phyloP scores from a whole-genome alignment of 2,329 filamentous ascomycete genomes.

The Fusarium brachygibbosum region DNA sequence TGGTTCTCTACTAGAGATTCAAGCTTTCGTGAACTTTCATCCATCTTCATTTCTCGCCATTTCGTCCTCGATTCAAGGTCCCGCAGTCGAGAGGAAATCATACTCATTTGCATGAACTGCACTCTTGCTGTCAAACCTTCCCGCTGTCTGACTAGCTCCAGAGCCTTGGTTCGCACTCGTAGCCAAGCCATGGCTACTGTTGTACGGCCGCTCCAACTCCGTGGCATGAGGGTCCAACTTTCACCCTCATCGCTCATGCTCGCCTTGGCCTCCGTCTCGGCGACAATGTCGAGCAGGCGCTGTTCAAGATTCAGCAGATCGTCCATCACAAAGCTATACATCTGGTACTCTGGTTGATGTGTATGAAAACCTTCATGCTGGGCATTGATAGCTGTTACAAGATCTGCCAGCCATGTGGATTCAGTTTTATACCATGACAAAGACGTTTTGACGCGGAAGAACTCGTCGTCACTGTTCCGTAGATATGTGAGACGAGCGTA shows the following conservation, averaged over 20 bases:
- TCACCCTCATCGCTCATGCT: constrained; percentile 38
- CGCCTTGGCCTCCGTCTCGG: constrained; percentile 57
- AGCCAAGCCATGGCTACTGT: constrained; percentile 62
- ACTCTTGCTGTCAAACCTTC: constrained; percentile 61
- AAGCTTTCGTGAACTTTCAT: constrained; percentile 47
- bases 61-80: constrained; percentile 54
- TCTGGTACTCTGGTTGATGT: constrained; percentile 58
- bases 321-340: constrained; percentile 64
- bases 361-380: constrained; percentile 44
- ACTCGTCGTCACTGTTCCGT: constrained; percentile 62
- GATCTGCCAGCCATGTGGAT: constrained; percentile 60
- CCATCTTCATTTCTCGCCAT: constrained; percentile 50
- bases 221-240: constrained; percentile 56
- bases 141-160: constrained; percentile 62
- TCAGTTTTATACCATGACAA: constrained; percentile 65
- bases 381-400: constrained; percentile 53
- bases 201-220: constrained; percentile 55
- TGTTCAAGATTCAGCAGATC: constrained; percentile 60
- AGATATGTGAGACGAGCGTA: constrained; percentile 61
- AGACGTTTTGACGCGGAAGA: constrained; percentile 62
- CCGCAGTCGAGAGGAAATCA: constrained; percentile 59
- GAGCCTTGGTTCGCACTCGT: constrained; percentile 58
- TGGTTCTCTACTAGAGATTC: constrained; percentile 46
- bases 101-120: constrained; percentile 63
- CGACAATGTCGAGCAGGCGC: constrained; percentile 60